Evolutionary conservation across 2,329 filamentous ascomycete genomes (phyloP).

Genomic region (Fusarium burgessii): DNA sequence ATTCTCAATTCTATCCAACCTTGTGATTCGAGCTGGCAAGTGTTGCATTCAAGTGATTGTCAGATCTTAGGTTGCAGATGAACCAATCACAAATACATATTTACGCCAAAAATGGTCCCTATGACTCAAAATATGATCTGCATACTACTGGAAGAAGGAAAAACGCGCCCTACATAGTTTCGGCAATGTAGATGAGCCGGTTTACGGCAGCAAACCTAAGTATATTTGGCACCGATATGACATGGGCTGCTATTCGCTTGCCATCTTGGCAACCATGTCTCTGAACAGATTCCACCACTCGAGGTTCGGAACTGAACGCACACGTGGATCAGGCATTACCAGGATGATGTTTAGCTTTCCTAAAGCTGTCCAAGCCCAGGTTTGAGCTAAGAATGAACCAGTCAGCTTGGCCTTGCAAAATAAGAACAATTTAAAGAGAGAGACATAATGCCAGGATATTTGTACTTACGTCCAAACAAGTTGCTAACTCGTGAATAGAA

Average conservation of each 20-base stretch:
- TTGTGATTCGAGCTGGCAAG: not conserved
- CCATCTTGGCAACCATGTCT: not conserved
- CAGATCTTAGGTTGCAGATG: not conserved
- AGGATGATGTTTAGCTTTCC: not conserved
- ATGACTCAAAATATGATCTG: not conserved
- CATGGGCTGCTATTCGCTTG: not conserved
- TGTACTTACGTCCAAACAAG: conserved; percentile 2
- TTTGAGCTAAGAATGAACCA: not conserved
- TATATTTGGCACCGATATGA: not conserved
- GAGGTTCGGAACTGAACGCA: not conserved
- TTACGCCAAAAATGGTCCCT: not conserved
- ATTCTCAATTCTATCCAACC: too few species aligned
- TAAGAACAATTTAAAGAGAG: fast-evolving
- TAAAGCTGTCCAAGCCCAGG: conserved; percentile 7
- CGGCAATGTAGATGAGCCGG: too few species aligned
- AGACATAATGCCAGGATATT: fast-evolving
- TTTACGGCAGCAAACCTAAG: not conserved
- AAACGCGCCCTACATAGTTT: not conserved
- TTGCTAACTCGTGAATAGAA: conserved; percentile 16
- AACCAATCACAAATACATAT: not conserved
- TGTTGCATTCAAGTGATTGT: not conserved
- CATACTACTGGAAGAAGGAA: not conserved
- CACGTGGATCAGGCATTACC: conserved; percentile 8
- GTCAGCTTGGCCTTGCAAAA: not conserved
- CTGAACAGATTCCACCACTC: conserved; percentile 3